A percentile compares a stretch with the other conserved stretches of the same genome.
Evolutionary conservation across 2,329 filamentous ascomycete species (phyloP).

Genomic region (Coniochaeta ligniaria): DNA sequence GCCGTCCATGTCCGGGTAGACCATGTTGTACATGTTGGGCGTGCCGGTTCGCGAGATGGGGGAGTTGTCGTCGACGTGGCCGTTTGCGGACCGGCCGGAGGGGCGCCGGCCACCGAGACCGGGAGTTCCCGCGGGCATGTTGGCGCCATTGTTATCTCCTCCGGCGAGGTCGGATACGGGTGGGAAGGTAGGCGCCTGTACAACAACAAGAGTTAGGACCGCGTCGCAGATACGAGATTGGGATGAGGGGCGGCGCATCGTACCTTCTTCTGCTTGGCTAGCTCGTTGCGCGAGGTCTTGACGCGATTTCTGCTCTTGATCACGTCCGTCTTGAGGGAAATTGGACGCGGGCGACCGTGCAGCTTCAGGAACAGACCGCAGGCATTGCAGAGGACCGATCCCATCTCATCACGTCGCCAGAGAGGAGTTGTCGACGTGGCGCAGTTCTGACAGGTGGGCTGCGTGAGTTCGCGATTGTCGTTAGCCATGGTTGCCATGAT

Average conservation of each 20-base stretch:
- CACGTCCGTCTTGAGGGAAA: conserved; percentile 96
- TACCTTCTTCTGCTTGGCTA: conserved; percentile 80
- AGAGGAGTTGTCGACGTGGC: conserved; percentile 90
- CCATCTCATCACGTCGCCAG: conserved; percentile 95
- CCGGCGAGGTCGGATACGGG: conserved; percentile 20
- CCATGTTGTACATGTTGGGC: conserved; percentile 65
- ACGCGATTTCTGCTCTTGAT: conserved; percentile 99
- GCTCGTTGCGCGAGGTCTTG: conserved; percentile 74
- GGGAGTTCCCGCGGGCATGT: conserved; percentile 30
- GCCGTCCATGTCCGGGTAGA: conserved; percentile 73
- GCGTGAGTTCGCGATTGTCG: conserved; percentile 53
- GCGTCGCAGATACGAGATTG: not conserved
- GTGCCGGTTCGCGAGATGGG: conserved; percentile 75
- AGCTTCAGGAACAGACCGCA: conserved; percentile 97
- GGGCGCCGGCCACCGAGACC: conserved; percentile 45
- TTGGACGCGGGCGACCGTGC: conserved; percentile 86
- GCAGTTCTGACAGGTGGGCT: conserved; percentile 97
- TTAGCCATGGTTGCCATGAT: conserved; percentile 47
- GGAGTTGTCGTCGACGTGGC: conserved; percentile 67
- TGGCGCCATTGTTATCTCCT: conserved; percentile 44
- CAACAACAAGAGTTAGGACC: not conserved
- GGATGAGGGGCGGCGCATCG: not conserved
- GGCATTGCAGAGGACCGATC: conserved; percentile 94
- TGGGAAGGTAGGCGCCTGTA: not conserved
- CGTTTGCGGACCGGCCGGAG: conserved; percentile 66